Percentiles rank a stretch among this genome's conserved stretches.
phyloP scores from a whole-genome alignment of 2,329 filamentous ascomycete genomes.

The Talaromyces pinophilus region DNA sequence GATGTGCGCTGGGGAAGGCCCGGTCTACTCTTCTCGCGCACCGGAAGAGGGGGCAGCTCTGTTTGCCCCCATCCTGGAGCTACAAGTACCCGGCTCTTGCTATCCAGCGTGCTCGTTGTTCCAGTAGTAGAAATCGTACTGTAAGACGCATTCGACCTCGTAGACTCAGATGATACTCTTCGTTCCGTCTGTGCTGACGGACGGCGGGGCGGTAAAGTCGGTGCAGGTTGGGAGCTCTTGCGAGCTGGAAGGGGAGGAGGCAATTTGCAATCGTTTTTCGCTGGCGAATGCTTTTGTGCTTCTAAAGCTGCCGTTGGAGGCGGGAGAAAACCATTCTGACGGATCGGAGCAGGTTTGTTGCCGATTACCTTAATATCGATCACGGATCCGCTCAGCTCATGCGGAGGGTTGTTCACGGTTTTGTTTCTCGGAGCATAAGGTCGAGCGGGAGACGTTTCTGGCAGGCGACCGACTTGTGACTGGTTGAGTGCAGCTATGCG shows the following conservation, averaged over 20 bases:
- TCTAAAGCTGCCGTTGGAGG: slow-evolving; percentile 34
- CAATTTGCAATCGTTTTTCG: slow-evolving; percentile 25
- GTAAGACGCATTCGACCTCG: slow-evolving; percentile 54
- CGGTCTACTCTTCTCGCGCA: slow-evolving; percentile 35
- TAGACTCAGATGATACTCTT: slow-evolving; percentile 52
- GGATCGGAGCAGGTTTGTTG: slow-evolving; percentile 29
- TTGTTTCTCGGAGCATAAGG: slow-evolving; percentile 34
- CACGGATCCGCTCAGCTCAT: slow-evolving; percentile 36
- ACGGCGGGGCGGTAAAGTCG: slow-evolving; percentile 53
- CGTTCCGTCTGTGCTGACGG: slow-evolving; percentile 40
- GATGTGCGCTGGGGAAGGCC: slow-evolving; percentile 29
- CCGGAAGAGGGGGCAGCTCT: slow-evolving; percentile 57
- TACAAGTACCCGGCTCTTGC: slow-evolving; percentile 44
- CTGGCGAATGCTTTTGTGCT: slow-evolving; percentile 29
- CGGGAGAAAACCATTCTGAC: slow-evolving; percentile 30
- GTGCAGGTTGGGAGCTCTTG: slow-evolving; percentile 43
- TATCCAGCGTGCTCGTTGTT: slow-evolving; percentile 40
- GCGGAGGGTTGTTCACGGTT: slow-evolving; percentile 40
- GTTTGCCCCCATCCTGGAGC: slow-evolving; percentile 60
- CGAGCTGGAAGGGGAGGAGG: slow-evolving; percentile 52
- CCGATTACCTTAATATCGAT: slow-evolving; percentile 30
- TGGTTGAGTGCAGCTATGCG: slow-evolving; percentile 50
- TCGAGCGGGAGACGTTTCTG: slow-evolving; percentile 34
- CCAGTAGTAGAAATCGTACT: slow-evolving; percentile 52
- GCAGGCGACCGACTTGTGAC: slow-evolving; percentile 42